Base-by-base conservation (phyloP, 768 basidiomycete genomes). In the Termitomyces sp. region DNA sequence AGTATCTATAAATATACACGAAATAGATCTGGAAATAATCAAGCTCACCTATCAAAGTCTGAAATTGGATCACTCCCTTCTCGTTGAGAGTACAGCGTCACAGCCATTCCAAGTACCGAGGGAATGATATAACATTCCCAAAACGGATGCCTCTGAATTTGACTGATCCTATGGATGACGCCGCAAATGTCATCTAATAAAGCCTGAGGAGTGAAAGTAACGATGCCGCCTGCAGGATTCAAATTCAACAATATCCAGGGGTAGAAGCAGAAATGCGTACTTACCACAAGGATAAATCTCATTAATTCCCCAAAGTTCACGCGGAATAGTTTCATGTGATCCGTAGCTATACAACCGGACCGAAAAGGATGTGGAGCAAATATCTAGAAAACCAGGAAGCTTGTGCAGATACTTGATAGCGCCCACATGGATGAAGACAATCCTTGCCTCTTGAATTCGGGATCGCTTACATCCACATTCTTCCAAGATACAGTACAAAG, bases 91-190 rank as follows among this genome's bases (percentile, higher is more conserved):
- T 70, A 69, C 20, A 77, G 46, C 57, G 72, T 79, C 36, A 77
- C 77, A 2, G 79, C 77, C 68, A 84, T 72, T 56, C 86, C 88
- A 32, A 93, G 70, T 13, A 82, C 83, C 55, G 80, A 76, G 8
- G 91, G 89, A 8, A 85, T 67, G 23, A 93, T 74, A 67, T 86
- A 91, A 55, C 83, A 83, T 9, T 73, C 72, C 89, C 89, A 93
- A 10, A 87, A 65, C 20, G 84, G 85, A 65, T 91, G 89, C 41
- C 79, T 74, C 49, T 74, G 69, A 23, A 88, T 70, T 61, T 81
- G 74, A n/a, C 68, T 70, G 46, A 92, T 82, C 12, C 79, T 70
- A 16, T 80, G 68, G 50, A 75, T 69, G 13, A 83, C 71, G 14
- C 77, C 81, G 36, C 75, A 50, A 6, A 83, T 80, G 66, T 87